Percentiles rank a stretch among this genome's conserved stretches.
Evolutionary conservation across 2,329 filamentous ascomycete genomes (phyloP).

Genomic region (Phialophora macrospora): DNA sequence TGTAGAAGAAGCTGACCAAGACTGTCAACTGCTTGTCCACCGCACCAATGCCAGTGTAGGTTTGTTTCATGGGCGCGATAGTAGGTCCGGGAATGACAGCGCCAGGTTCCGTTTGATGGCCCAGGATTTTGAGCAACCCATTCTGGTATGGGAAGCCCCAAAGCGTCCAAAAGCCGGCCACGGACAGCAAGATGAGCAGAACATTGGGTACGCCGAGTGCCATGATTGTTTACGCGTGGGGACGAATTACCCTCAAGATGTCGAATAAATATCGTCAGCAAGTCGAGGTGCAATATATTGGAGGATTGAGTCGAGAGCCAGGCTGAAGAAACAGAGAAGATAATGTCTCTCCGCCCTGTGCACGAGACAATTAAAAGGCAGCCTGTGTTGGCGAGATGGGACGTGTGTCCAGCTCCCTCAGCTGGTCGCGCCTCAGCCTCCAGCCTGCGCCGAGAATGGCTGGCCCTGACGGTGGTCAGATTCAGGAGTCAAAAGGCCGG

Average conservation of each 20-base stretch:
- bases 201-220: conserved; percentile 23
- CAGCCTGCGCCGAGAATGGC: conserved; percentile 9
- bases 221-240: conserved; percentile 7
- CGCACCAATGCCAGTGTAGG: conserved; percentile 39
- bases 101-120: conserved; percentile 36
- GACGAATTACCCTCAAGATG: neutral
- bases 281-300: neutral
- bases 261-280: neutral
- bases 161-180: conserved; percentile 39
- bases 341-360: neutral
- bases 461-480: conserved; percentile 18
- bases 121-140: conserved; percentile 39
- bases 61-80: conserved; percentile 38
- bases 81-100: conserved; percentile 40
- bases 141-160: conserved; percentile 40
- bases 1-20: conserved; percentile 48
- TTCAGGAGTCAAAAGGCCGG: neutral
- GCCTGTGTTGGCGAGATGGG: conserved; percentile 11
- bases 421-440: conserved; percentile 19
- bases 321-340: neutral
- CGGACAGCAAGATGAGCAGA: conserved; percentile 28
- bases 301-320: neutral
- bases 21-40: conserved; percentile 41
- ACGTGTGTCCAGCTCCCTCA: conserved; percentile 7
- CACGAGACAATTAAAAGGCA: conserved; percentile 3